Conservation (phyloP, 192 early-diverging fungal species). For the Coemansia sp. region DNA sequence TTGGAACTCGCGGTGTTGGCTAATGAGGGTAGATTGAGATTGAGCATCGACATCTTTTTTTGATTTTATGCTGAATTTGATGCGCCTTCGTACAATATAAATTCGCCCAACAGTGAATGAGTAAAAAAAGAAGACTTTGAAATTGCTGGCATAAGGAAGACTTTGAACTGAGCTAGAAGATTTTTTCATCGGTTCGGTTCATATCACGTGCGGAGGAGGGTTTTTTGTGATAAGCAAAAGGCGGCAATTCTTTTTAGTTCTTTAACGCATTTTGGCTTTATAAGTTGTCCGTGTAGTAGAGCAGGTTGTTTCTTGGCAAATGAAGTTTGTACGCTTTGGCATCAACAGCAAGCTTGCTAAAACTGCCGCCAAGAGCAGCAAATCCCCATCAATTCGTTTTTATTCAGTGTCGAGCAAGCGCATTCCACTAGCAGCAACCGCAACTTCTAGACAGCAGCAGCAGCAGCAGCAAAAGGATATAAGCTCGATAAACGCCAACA, state of each 20-base stretch:
- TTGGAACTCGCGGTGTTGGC: constrained; percentile 15
- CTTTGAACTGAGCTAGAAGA: constrained; percentile 4
- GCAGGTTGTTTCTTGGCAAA: too few species aligned
- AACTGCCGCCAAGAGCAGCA: constrained; percentile 3
- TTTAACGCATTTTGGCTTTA: too few species aligned
- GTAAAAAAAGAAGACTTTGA: not conserved
- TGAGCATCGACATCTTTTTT: constrained; percentile 32
- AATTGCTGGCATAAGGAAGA: not conserved
- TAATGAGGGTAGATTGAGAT: constrained; percentile 52
- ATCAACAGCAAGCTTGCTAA: not conserved
- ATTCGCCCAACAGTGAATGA: too few species aligned
- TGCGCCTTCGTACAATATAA: too few species aligned
- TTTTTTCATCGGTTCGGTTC: constrained; percentile 8
- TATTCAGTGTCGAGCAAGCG: constrained; percentile 47
- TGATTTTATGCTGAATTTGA: not conserved
- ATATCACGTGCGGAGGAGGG: not conserved
- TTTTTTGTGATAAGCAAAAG: constrained; percentile 2
- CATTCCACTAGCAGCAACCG: constrained; percentile 2
- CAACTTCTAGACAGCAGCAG: constrained; percentile 4
- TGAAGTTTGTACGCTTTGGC: too few species aligned
- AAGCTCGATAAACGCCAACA: constrained; percentile 6
- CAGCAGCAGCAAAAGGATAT: constrained; percentile 2
- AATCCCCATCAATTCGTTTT: not conserved
- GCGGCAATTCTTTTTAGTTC: too few species aligned
- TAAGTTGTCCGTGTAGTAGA: too few species aligned